These are phyloP conservation scores for Lunularia cruciata DNA, from an alignment of 225 moss, liverwort and hornwort genomes.

Conservation along the genomic window DNA sequence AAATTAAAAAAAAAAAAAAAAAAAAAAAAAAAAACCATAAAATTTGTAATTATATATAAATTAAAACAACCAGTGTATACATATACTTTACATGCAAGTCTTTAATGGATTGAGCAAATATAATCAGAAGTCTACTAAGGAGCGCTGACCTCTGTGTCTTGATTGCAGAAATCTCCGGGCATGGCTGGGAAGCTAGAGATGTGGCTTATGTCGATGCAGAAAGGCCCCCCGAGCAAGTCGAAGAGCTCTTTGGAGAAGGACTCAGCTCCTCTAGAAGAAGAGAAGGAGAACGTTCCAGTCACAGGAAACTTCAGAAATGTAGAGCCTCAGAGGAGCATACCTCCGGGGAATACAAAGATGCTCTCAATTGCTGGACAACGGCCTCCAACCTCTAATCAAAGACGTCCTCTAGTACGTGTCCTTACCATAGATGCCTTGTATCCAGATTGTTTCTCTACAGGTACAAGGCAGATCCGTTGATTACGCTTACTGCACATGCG, in stretches of 20 bases:
- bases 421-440: too few relatives aligned
- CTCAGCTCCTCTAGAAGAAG: slow-evolving; percentile 3
- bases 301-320: not conserved
- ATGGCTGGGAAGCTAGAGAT: slow-evolving; percentile 61
- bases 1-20: too few relatives aligned
- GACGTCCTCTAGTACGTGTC: slow-evolving; percentile 34
- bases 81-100: too few relatives aligned
- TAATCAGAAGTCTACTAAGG: not conserved
- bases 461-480: too few relatives aligned
- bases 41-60: too few relatives aligned
- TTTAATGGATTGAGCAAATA: too few relatives aligned
- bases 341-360: slow-evolving; percentile 24
- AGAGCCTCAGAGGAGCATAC: slow-evolving; percentile 21
- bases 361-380: slow-evolving; percentile 25
- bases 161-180: slow-evolving; percentile 54
- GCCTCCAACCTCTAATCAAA: slow-evolving; percentile 27
- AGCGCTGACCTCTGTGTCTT: not conserved
- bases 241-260: not conserved
- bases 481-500: too few relatives aligned
- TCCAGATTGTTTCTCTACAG: too few relatives aligned
- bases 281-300: slow-evolving; percentile 43
- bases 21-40: too few relatives aligned
- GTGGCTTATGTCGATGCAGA: slow-evolving; percentile 48
- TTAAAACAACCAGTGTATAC: too few relatives aligned
- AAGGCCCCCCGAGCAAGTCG: slow-evolving; percentile 13